Percentiles rank a stretch among this genome's conserved stretches.
Evolutionary conservation across 139 green algal species (phyloP).

Genomic region (Haematococcus lacustris): DNA sequence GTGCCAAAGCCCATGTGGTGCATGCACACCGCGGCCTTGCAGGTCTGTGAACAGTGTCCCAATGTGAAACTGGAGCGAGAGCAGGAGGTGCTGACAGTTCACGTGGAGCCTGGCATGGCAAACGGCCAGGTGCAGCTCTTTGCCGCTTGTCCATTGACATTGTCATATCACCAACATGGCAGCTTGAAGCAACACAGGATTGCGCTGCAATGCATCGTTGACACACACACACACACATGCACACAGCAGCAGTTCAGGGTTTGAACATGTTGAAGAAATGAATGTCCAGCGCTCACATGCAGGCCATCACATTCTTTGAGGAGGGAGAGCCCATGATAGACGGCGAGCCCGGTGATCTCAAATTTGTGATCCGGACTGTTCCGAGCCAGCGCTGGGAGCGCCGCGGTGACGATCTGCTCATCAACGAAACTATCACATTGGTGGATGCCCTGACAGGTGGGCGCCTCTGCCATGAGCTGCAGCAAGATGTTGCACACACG

Average conservation of each 20-base stretch:
- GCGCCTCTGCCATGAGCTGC: no score
- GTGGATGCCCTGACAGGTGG: constrained; percentile 64
- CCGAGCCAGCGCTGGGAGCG: constrained; percentile 11
- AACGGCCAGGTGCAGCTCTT: constrained; percentile 69
- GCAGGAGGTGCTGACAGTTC: constrained; percentile 66
- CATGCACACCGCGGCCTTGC: no score
- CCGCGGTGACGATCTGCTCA: constrained; percentile 18
- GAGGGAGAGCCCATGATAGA: constrained; percentile 90
- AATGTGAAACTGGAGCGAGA: constrained; percentile 83
- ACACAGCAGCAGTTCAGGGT: neutral
- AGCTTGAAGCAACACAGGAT: no score
- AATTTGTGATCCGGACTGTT: constrained; percentile 37
- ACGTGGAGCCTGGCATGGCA: constrained; percentile 87
- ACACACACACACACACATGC: neutral
- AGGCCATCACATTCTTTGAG: constrained; percentile 89
- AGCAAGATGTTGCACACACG: no score
- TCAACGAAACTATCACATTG: constrained; percentile 66
- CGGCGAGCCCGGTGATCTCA: constrained; percentile 92
- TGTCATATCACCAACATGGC: no score
- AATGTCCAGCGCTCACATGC: neutral
- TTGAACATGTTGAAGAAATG: no score
- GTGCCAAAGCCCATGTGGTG: no score
- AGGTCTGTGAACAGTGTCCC: constrained; percentile 86
- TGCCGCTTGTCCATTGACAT: no score
- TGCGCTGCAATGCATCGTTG: neutral